Percentiles rank a stretch among this genome's conserved stretches.
Evolutionary conservation across 2,329 filamentous ascomycete species (phyloP).

Genomic region (Xylariaceae sp.): DNA sequence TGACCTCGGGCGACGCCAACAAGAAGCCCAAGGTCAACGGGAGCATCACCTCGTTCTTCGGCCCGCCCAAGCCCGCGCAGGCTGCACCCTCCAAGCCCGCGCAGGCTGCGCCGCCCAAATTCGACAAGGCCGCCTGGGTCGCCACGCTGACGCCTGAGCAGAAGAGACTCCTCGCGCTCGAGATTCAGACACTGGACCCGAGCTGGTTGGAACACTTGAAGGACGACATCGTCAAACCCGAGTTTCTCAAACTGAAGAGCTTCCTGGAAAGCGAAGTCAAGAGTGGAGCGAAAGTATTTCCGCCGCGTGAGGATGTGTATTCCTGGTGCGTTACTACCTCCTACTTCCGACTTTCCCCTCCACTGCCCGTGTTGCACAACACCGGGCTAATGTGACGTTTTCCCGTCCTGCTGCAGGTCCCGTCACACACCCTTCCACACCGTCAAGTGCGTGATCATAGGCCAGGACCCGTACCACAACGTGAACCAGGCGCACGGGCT

Average conservation of each 20-base stretch:
- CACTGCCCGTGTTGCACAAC: not conserved
- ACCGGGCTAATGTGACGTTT: not conserved
- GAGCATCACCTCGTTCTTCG: constrained; percentile 87
- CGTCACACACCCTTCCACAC: constrained; percentile 81
- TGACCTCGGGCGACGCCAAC: constrained; percentile 45
- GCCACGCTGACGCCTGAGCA: constrained; percentile 72
- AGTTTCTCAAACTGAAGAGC: constrained; percentile 81
- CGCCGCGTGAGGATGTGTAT: constrained; percentile 83
- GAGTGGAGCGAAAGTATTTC: constrained; percentile 72
- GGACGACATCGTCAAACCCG: constrained; percentile 69
- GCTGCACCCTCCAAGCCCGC: constrained; percentile 13
- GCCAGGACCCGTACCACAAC: constrained; percentile 97
- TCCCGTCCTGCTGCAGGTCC: constrained; percentile 57
- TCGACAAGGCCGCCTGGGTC: constrained; percentile 90
- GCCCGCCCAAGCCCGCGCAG: constrained; percentile 48
- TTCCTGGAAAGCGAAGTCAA: constrained; percentile 76
- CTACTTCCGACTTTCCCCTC: no score
- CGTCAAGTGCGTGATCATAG: constrained; percentile 88
- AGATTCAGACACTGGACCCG: constrained; percentile 86
- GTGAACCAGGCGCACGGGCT: constrained; percentile 91
- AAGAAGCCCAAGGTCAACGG: constrained; percentile 70
- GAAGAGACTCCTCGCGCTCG: constrained; percentile 71
- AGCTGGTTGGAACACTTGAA: constrained; percentile 88
- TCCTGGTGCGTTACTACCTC: constrained; percentile 86
- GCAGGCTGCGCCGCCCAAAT: constrained; percentile 42